Conservation (phyloP, 1,284 basidiomycete species). For the Puccinia hordei region DNA sequence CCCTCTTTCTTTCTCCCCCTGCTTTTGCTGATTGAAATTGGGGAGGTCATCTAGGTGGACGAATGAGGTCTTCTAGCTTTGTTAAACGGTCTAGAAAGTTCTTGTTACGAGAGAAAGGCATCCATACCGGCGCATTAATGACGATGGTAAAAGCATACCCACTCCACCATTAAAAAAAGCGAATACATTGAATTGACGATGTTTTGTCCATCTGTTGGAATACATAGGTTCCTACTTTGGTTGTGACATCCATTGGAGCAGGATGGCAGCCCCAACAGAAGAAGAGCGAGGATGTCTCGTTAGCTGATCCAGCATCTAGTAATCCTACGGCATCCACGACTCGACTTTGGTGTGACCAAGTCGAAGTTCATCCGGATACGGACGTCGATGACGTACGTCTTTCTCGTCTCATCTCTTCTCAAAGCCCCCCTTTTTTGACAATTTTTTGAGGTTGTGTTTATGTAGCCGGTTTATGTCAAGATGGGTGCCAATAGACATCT, state of each 20-base stretch:
- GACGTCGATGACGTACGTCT: slow-evolving; percentile 34
- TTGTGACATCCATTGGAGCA: slow-evolving; percentile 80
- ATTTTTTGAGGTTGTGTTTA: not conserved
- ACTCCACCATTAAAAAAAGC: not conserved
- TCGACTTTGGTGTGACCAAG: slow-evolving; percentile 52
- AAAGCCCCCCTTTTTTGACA: not conserved
- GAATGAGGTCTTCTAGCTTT: slow-evolving; percentile 67
- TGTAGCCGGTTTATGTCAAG: slow-evolving; percentile 5
- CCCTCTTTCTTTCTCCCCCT: slow-evolving; percentile 51
- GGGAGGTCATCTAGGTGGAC: slow-evolving; percentile 64
- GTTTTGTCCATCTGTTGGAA: not conserved
- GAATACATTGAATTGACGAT: too few relatives aligned
- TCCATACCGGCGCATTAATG: slow-evolving; percentile 68
- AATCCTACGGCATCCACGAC: slow-evolving; percentile 72
- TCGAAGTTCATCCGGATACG: slow-evolving; percentile 48
- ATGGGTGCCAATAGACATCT: not conserved
- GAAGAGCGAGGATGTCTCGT: slow-evolving; percentile 61
- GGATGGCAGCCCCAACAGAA: slow-evolving; percentile 67
- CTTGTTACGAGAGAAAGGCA: slow-evolving; percentile 57
- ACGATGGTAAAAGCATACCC: slow-evolving; percentile 35
- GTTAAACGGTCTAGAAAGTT: slow-evolving; percentile 57
- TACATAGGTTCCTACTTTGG: slow-evolving; percentile 82
- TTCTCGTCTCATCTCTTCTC: not conserved
- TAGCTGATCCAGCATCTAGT: slow-evolving; percentile 72
- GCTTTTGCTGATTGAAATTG: slow-evolving; percentile 47